Base-by-base conservation (phyloP, 2,329 filamentous ascomycete species). In the Paecilomyces dactylethromorphus region DNA sequence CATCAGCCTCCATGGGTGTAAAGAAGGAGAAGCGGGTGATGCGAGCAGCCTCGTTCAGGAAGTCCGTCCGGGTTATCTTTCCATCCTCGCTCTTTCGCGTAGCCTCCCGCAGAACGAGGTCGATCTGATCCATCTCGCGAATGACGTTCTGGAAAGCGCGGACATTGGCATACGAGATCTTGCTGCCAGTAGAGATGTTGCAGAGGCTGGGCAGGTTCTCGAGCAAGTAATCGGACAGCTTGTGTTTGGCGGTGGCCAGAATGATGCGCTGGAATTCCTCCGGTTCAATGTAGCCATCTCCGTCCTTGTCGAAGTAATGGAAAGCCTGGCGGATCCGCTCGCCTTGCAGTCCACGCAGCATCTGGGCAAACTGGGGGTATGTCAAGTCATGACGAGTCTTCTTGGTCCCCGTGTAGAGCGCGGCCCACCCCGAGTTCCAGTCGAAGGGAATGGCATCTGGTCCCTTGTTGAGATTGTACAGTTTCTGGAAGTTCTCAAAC, bases 121-220 rank as follows among this genome's bases (percentile, higher is more conserved):
- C 94, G 55, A 97, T 91, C 69, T 97, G 84, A 70, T 99, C 94
- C 91, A 99, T 97, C 78, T 97, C 92, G 69, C 90, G 88, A 68
- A 99, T 93, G 76, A 99, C 88, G 74, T 99, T 99, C 80, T 96
- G 92, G 80, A 99, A 99, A 39, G 94, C 94, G 65, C 94, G 87
- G 32, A 99, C 94, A 72, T 96, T 97, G 73, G 94, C 92, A 72
- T 99, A 99, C 6, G 92, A 97, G 67, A 99, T 94, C 79, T 95
- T 96, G 80, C 87, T 94, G 62, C 91, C 88, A 33, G 87, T 82
- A 7, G 91, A 91, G 74, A 97, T 96, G 78, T 97, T 97, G 84
- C 93, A 97, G 49, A 99, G 84, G 0, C 92, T 94, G 63, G 90
- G 87, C 53, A 99, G 84, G 76, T 97, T 93, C 65, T 92, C 87